phyloP scores from a whole-genome alignment of 768 basidiomycete species.

The Macrolepiota fuliginosa region DNA sequence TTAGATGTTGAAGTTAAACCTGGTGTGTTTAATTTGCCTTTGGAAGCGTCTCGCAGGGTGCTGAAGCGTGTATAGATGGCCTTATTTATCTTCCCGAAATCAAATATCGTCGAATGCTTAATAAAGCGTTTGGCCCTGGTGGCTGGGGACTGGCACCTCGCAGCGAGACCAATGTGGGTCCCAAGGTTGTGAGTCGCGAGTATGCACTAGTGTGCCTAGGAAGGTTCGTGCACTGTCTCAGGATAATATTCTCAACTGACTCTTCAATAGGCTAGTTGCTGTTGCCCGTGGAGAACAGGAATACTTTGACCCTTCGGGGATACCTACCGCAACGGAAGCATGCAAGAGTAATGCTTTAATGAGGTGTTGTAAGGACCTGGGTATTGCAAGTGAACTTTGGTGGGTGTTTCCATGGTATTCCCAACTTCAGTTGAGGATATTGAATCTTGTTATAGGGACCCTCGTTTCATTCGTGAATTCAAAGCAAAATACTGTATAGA shows the following conservation, averaged over 20 bases:
- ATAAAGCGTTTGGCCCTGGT: slow-evolving; percentile 93
- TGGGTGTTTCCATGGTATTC: slow-evolving; percentile 28
- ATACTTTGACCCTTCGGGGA: slow-evolving; percentile 88
- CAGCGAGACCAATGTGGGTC: slow-evolving; percentile 86
- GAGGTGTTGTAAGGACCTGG: slow-evolving; percentile 96
- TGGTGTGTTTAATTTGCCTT: slow-evolving; percentile 44
- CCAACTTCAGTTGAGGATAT: background rate
- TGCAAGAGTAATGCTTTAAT: slow-evolving; percentile 97
- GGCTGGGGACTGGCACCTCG: slow-evolving; percentile 97
- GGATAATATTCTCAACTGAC: background rate
- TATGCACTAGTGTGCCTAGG: slow-evolving; percentile 94
- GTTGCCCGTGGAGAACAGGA: slow-evolving; percentile 95
- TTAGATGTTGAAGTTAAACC: slow-evolving; percentile 92
- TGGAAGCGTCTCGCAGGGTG: background rate
- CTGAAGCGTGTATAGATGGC: slow-evolving; percentile 56
- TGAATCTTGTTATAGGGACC: slow-evolving; percentile 62
- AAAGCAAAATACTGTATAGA: slow-evolving; percentile 82
- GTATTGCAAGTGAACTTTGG: slow-evolving; percentile 96
- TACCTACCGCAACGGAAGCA: slow-evolving; percentile 92
- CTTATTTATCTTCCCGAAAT: slow-evolving; percentile 96
- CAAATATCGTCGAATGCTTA: slow-evolving; percentile 89
- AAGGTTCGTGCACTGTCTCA: slow-evolving; percentile 47
- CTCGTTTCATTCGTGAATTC: slow-evolving; percentile 92
- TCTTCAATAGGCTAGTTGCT: slow-evolving; percentile 65
- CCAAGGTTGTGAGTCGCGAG: slow-evolving; percentile 86